A percentile compares a stretch with the other conserved stretches of the same genome.
These are phyloP conservation scores for Earliella scabrosa DNA, from an alignment of 1,284 basidiomycete genomes.

Conservation along the genomic window DNA sequence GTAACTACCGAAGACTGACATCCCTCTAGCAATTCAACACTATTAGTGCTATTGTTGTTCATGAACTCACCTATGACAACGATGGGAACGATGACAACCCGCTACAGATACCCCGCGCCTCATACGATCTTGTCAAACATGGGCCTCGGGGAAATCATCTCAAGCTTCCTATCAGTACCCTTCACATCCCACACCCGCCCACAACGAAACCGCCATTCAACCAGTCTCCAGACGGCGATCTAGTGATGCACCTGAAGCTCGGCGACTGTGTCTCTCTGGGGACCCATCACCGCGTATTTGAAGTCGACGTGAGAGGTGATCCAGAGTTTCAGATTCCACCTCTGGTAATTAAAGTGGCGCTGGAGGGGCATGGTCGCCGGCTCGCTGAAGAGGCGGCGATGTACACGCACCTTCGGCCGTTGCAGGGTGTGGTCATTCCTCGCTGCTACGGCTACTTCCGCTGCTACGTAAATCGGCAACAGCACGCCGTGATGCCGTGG, in stretches of 20 bases:
- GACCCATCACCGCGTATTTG: background rate
- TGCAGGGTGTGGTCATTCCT: background rate
- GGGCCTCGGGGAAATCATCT: no score
- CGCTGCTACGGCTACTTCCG: conserved; percentile 1
- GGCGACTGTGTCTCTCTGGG: background rate
- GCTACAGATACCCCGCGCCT: no score
- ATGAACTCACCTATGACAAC: no score
- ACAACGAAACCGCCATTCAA: no score
- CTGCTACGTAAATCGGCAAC: background rate
- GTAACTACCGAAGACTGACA: no score
- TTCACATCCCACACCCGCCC: no score
- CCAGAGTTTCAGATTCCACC: background rate
- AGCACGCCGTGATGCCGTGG: background rate
- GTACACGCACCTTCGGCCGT: background rate
- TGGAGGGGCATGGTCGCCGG: background rate
- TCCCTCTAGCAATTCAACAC: no score
- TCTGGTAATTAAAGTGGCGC: conserved; percentile 3
- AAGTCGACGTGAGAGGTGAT: background rate
- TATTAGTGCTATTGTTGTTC: no score
- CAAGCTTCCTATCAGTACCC: no score
- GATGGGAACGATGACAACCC: no score
- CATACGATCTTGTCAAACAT: no score
- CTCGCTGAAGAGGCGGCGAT: background rate
- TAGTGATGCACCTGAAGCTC: background rate
- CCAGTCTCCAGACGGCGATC: background rate